Evolutionary conservation across 257 asterid genomes (phyloP).

Genomic region (Jacaranda mimosifolia): DNA sequence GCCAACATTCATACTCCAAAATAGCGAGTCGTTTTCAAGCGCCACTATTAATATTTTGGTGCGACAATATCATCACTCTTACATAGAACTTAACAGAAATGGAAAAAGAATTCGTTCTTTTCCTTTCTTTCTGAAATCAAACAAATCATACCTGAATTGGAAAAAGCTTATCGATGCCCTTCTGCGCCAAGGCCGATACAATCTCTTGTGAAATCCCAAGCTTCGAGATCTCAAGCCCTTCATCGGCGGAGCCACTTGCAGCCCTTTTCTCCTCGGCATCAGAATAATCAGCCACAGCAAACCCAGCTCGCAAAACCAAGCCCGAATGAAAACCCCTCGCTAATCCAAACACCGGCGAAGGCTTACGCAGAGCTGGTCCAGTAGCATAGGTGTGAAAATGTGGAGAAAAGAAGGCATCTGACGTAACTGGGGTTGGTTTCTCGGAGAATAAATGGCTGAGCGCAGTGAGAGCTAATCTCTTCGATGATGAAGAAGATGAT

Average conservation of each 20-base stretch:
- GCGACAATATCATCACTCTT: not conserved
- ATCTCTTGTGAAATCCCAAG: constrained; percentile 80
- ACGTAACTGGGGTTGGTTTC: constrained; percentile 33
- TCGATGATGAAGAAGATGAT: constrained; percentile 54
- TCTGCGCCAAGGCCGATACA: constrained; percentile 63
- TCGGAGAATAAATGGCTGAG: constrained; percentile 49
- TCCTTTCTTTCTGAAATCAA: not conserved
- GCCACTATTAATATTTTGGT: not conserved
- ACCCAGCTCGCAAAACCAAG: constrained; percentile 49
- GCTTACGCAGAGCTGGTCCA: not conserved
- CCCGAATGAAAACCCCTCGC: constrained; percentile 63
- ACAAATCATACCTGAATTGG: constrained; percentile 80
- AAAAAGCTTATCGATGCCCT: constrained; percentile 82
- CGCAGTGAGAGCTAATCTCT: constrained; percentile 53
- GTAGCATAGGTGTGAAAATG: constrained; percentile 38
- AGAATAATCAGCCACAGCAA: constrained; percentile 70
- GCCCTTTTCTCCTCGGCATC: constrained; percentile 57
- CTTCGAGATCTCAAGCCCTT: constrained; percentile 89
- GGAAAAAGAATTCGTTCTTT: not conserved
- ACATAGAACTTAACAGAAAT: not conserved
- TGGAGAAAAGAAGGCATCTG: constrained; percentile 22
- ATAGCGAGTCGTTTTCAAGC: not conserved
- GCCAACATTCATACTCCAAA: not conserved
- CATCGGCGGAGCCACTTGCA: constrained; percentile 52
- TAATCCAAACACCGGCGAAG: constrained; percentile 25